A percentile compares a stretch with the other conserved stretches of the same genome.
Conservation (phyloP, 495 filamentous ascomycete species). For the Podospora comata region DNA sequence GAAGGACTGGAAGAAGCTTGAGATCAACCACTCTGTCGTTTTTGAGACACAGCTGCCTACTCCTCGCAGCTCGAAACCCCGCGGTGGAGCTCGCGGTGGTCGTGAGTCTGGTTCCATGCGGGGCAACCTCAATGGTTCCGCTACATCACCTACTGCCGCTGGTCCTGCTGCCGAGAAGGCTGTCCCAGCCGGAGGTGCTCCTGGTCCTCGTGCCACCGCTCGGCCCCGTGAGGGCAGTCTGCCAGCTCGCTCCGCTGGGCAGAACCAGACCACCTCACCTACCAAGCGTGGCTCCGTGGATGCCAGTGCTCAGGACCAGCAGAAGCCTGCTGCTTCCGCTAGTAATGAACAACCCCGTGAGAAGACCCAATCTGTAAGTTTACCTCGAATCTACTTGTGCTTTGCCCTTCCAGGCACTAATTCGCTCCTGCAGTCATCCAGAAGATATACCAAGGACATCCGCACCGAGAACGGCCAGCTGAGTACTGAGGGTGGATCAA, state of each 20-base stretch:
- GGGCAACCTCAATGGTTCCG: conserved; percentile 20
- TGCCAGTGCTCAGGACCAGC: conserved; percentile 42
- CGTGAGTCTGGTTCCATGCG: conserved; percentile 36
- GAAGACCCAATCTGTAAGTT: conserved; percentile 33
- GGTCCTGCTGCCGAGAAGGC: conserved; percentile 22
- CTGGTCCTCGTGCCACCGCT: conserved; percentile 17
- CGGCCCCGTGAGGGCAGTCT: conserved; percentile 29
- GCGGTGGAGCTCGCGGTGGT: conserved; percentile 55
- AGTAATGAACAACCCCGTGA: conserved; percentile 40
- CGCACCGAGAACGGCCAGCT: conserved; percentile 25
- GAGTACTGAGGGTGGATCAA: conserved; percentile 20
- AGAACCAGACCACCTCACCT: conserved; percentile 29
- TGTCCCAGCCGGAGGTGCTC: conserved; percentile 12
- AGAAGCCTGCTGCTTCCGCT: conserved; percentile 36
- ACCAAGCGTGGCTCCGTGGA: conserved; percentile 50
- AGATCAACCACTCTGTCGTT: conserved; percentile 72
- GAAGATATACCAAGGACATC: conserved; percentile 25
- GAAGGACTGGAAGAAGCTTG: conserved; percentile 69
- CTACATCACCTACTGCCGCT: conserved; percentile 7
- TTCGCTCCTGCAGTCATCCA: conserved; percentile 17
- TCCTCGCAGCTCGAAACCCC: conserved; percentile 55
- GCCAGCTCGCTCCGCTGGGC: conserved; percentile 22
- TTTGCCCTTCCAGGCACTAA: conserved; percentile 2
- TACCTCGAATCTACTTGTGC: background rate
- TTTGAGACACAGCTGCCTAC: conserved; percentile 76